Conservation (phyloP, 352 stramenopile species). For the Pythium vanterpoolii region DNA sequence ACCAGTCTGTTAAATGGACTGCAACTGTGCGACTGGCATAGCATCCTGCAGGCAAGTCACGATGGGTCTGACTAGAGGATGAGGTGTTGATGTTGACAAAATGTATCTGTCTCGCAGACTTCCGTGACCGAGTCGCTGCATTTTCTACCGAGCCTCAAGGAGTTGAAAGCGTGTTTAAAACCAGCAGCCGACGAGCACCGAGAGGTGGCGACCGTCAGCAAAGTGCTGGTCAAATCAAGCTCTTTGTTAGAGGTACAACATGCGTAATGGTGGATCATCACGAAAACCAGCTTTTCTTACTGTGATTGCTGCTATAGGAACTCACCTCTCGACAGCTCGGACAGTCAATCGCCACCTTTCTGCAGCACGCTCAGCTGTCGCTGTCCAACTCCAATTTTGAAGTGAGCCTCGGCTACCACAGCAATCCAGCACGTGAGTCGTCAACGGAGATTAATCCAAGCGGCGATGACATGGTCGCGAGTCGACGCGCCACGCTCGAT, state of each 20-base stretch:
- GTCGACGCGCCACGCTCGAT: neutral
- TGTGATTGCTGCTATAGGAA: too few species aligned
- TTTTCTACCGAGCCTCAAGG: conserved; percentile 4
- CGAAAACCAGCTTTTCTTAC: too few species aligned
- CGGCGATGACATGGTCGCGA: neutral
- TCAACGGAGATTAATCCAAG: too few species aligned
- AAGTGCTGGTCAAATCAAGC: conserved; percentile 14
- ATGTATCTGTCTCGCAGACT: too few species aligned
- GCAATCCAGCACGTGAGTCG: too few species aligned
- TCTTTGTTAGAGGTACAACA: conserved; percentile 11
- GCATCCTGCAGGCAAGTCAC: neutral
- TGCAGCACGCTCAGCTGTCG: neutral
- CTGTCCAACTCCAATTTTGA: conserved; percentile 9
- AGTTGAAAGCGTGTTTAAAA: conserved; percentile 4
- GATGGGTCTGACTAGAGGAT: neutral
- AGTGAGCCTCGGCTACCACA: neutral
- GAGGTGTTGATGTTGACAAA: too few species aligned
- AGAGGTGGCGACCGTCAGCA: neutral
- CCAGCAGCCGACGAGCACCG: neutral
- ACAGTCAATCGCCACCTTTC: conserved; percentile 13
- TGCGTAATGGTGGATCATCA: too few species aligned
- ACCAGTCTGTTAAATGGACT: neutral
- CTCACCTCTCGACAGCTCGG: conserved; percentile 13
- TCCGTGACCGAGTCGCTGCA: conserved; percentile 2
- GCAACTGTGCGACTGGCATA: conserved; percentile 12